Conservation (phyloP, 2,329 filamentous ascomycete species). For the Lachnellula suecica region DNA sequence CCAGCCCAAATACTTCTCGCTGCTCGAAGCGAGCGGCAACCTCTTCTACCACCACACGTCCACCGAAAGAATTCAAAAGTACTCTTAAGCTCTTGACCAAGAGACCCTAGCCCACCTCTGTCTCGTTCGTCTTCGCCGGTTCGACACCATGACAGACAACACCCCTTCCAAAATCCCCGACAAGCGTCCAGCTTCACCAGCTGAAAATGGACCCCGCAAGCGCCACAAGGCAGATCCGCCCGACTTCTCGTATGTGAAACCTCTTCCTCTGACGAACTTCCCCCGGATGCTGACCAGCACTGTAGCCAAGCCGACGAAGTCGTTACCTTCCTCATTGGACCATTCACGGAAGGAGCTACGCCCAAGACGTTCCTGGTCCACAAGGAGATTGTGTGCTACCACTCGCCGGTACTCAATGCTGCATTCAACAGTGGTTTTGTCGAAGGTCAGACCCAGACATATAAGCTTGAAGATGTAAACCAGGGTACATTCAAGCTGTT, state of each 20-base stretch:
- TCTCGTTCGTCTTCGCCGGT: no score
- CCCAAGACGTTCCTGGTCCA: slow-evolving; percentile 1
- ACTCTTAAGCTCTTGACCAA: neutral
- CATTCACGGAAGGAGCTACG: neutral
- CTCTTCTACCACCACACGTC: neutral
- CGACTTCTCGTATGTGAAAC: neutral
- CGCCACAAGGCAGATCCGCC: neutral
- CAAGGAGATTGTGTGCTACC: slow-evolving; percentile 9
- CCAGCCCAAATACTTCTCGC: no score
- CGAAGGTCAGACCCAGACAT: slow-evolving; percentile 13
- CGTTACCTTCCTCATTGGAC: neutral
- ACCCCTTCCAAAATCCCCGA: neutral
- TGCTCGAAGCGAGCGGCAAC: no score
- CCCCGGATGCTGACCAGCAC: neutral
- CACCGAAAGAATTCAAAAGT: neutral
- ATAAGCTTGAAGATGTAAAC: slow-evolving; percentile 2
- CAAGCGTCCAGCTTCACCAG: neutral
- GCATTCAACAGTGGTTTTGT: slow-evolving; percentile 11
- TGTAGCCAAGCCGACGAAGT: neutral
- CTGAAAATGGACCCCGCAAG: neutral
- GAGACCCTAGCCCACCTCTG: no score
- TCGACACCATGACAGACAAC: neutral
- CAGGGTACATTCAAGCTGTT: neutral
- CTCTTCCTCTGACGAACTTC: neutral
- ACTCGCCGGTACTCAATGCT: slow-evolving; percentile 6